phyloP scores from a whole-genome alignment of 345 rosid species.

The Eucalyptus albens region DNA sequence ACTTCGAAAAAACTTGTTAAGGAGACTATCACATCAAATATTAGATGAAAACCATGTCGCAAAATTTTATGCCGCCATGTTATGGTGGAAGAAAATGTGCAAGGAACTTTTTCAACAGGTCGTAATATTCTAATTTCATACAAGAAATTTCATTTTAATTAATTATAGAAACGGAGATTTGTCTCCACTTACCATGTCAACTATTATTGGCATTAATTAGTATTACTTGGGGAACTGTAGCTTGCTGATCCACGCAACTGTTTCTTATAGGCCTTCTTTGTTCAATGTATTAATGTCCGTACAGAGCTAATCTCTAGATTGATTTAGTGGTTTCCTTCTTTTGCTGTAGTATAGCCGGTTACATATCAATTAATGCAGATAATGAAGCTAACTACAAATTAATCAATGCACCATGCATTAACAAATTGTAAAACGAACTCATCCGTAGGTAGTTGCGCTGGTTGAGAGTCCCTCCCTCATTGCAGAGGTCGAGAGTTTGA shows the following conservation, averaged over 20 bases:
- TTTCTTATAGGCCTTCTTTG: neutral
- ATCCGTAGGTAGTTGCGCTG: rapidly evolving
- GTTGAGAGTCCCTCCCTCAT: no score
- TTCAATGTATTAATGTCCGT: neutral
- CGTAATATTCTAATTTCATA: neutral
- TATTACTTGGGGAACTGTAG: neutral
- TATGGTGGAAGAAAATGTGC: neutral
- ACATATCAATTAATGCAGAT: neutral
- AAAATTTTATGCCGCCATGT: neutral
- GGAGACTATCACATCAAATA: neutral
- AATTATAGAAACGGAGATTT: neutral
- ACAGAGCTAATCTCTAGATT: neutral
- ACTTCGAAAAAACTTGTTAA: neutral
- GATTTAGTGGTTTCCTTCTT: neutral
- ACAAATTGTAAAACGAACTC: neutral
- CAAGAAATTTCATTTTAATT: neutral
- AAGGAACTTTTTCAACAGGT: neutral
- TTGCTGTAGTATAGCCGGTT: neutral
- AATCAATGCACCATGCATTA: neutral
- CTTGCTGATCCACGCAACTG: neutral
- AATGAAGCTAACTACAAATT: neutral
- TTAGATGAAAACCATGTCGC: neutral
- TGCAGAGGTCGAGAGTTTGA: rapidly evolving
- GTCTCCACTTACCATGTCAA: neutral
- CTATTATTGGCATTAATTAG: neutral